Base-by-base conservation (phyloP, 2,329 filamentous ascomycete genomes). In the Colletotrichum sp. region DNA sequence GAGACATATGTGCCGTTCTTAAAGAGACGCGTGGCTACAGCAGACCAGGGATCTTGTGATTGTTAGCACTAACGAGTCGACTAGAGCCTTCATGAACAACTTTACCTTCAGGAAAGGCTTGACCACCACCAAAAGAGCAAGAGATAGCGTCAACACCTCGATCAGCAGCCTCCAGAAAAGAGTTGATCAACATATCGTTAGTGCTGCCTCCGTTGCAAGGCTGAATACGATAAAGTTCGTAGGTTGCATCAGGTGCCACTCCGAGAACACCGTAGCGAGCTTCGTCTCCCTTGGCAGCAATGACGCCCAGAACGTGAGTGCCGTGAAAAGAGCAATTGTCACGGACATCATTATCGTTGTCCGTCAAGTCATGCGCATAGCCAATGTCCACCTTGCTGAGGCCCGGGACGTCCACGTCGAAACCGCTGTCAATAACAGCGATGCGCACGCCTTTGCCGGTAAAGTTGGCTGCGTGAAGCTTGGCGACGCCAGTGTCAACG, bases 241-340 rank as follows among this genome's bases (percentile, higher is more conserved):
- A 70, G 5, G 77, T 74, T 2, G 79, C 80, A 15, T 81, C 78
- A 7, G 79, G 80, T 4, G 80, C 80, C 4, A 81, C 80, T 5
- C 80, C 80, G 12, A 63, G 74, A 6, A 80, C 49, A 12, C 79
- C 78, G 49, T 81, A 82, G 0, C 76, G 77, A 9, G 10, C 55
- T 21, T 69, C 69, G 9, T 72, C 55, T 2, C 73, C 73, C 39
- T 72, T 72, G 8, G 73, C 69, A 7, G 28, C 73, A 7, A 76
- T 15, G n/a, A 76, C 32, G 0, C 73, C 73, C 3, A 72, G 12
- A 9, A 72, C 62, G n/a, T 72, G 69, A 5, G 73, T 76, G 0
- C 73, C 73, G 15, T 76, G 69, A 21, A 59, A 52, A 2, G 67
- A 60, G 10, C 60, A 71, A 34, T 71, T 52, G 18, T 71, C 72